Percentiles rank a stretch among this genome's conserved stretches.
phyloP scores from a whole-genome alignment of 768 basidiomycete species.

The Dentipellis sp. region DNA sequence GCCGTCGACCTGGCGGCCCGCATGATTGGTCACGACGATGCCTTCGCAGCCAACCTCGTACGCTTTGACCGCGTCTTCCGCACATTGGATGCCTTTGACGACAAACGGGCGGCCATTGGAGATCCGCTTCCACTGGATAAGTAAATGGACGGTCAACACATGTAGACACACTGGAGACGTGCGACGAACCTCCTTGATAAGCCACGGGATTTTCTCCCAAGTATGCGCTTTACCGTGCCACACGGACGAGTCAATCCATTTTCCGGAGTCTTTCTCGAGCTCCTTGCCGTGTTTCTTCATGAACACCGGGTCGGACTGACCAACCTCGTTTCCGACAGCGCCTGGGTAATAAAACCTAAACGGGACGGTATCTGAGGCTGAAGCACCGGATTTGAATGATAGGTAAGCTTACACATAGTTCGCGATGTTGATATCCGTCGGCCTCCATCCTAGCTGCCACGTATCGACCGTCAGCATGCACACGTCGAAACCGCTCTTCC shows the following conservation, averaged over 20 bases:
- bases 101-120: conserved; percentile 41
- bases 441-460: conserved; percentile 42
- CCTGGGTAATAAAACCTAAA: conserved; percentile 32
- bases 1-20: conserved; percentile 48
- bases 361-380: conserved; percentile 29
- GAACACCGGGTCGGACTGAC: conserved; percentile 40
- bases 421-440: conserved; percentile 38
- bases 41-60: conserved; percentile 39
- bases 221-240: conserved; percentile 45
- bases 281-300: conserved; percentile 35
- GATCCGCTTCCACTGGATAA: conserved; percentile 34
- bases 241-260: conserved; percentile 39
- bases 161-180: background rate
- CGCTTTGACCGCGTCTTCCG: conserved; percentile 38
- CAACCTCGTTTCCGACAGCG: conserved; percentile 36
- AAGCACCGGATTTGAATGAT: background rate
- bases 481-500: conserved; percentile 37
- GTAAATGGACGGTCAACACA: background rate
- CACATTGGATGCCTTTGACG: conserved; percentile 44
- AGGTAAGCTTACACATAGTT: conserved; percentile 29
- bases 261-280: conserved; percentile 29
- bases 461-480: conserved; percentile 41
- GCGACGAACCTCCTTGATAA: conserved; percentile 30
- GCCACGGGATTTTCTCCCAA: conserved; percentile 43
- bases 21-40: conserved; percentile 49